These are phyloP conservation scores for Canna indica DNA, from an alignment of 176 grass and related monocot species.

Conservation along the genomic window DNA sequence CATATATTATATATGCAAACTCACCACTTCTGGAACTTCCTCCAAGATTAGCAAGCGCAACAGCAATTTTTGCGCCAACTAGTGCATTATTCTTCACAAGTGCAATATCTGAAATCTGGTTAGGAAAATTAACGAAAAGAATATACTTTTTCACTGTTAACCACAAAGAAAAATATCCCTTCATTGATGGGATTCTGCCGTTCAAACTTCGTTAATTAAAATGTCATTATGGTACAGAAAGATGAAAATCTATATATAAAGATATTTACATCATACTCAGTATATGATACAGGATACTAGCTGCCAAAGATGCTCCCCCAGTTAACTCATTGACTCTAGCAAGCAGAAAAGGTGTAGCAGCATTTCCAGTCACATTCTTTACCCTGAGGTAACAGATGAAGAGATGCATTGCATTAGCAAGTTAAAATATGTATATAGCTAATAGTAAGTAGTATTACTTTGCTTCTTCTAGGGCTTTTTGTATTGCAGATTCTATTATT, in stretches of 20 bases:
- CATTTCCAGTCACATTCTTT: slow-evolving; percentile 59
- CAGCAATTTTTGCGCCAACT: slow-evolving; percentile 60
- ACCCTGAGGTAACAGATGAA: slow-evolving; percentile 36
- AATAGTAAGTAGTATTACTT: slow-evolving; percentile 27
- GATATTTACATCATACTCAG: slow-evolving; percentile 2
- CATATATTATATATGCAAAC: slow-evolving; percentile 2
- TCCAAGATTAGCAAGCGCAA: slow-evolving; percentile 49
- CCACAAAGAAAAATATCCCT: not conserved
- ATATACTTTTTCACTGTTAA: slow-evolving; percentile 1
- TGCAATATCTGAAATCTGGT: slow-evolving; percentile 54
- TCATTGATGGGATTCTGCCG: not conserved
- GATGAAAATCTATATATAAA: not conserved
- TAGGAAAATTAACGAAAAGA: slow-evolving; percentile 27
- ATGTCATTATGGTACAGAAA: not conserved
- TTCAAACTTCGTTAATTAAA: not conserved
- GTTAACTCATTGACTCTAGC: slow-evolving; percentile 80
- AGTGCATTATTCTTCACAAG: slow-evolving; percentile 96
- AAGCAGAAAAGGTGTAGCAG: slow-evolving; percentile 72
- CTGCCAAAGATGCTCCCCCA: slow-evolving; percentile 58
- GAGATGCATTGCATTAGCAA: not conserved
- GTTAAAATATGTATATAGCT: not conserved
- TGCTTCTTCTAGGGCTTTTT: slow-evolving; percentile 77
- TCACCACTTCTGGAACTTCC: slow-evolving; percentile 31
- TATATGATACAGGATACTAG: slow-evolving; percentile 62
- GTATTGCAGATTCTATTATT: slow-evolving; percentile 78